phyloP scores from a whole-genome alignment of 2,329 filamentous ascomycete species.

The Verticillium nubilum region DNA sequence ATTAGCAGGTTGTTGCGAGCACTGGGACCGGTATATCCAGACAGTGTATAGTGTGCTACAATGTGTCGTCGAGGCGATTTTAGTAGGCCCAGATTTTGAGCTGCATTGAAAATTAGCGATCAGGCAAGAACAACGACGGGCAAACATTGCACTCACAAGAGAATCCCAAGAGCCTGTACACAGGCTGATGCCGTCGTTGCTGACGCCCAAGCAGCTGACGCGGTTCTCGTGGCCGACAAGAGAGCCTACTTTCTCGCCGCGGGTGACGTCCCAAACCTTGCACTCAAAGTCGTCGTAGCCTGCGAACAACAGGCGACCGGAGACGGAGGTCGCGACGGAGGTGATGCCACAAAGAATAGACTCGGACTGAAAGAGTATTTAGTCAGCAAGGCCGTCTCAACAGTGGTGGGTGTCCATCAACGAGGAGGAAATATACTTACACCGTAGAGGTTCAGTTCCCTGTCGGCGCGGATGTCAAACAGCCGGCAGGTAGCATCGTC shows the following conservation, averaged over 20 bases:
- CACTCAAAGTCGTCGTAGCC: conserved; percentile 99
- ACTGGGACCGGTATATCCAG: conserved; percentile 14
- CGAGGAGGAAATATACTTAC: conserved; percentile 37
- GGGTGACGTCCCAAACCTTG: conserved; percentile 99
- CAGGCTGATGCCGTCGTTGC: conserved; percentile 97
- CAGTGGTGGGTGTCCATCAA: not conserved
- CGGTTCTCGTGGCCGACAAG: conserved; percentile 97
- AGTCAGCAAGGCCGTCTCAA: conserved; percentile 13
- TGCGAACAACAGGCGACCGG: conserved; percentile 88
- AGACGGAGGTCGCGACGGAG: conserved; percentile 96
- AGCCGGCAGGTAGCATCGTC: conserved; percentile 96
- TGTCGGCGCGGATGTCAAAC: conserved; percentile 95
- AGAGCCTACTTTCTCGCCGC: conserved; percentile 94
- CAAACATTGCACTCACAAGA: conserved; percentile 61
- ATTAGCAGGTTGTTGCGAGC: conserved; percentile 13
- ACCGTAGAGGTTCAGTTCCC: conserved; percentile 65
- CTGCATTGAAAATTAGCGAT: conserved; percentile 39
- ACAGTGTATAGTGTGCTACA: conserved; percentile 9
- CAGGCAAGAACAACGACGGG: conserved; percentile 42
- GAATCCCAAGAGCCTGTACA: conserved; percentile 99
- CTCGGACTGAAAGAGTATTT: conserved; percentile 62
- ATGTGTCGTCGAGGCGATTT: conserved; percentile 11
- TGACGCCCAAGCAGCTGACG: conserved; percentile 96
- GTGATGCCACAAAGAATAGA: conserved; percentile 97
- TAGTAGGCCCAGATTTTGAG: conserved; percentile 88